Evolutionary conservation across 2,329 filamentous ascomycete genomes (phyloP).

Genomic region (Neobulgaria alba): DNA sequence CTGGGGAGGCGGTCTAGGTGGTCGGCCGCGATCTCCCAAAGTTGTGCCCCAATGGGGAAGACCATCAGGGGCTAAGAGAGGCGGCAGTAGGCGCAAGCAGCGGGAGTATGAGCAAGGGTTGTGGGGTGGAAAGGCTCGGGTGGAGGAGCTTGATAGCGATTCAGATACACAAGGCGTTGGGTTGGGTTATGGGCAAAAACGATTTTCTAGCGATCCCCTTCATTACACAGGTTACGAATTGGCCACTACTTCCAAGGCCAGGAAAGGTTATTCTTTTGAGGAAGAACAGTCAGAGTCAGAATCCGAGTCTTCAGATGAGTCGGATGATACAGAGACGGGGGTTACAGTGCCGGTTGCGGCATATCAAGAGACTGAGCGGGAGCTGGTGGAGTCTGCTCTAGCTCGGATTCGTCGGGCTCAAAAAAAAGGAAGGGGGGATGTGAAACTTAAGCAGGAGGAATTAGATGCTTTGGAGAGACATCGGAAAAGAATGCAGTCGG

Average conservation of each 20-base stretch:
- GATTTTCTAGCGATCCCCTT: constrained; percentile 52
- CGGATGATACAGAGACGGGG: constrained; percentile 41
- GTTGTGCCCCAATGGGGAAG: constrained; percentile 95
- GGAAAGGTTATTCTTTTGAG: constrained; percentile 19
- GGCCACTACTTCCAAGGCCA: constrained; percentile 29
- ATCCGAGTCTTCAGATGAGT: constrained; percentile 27
- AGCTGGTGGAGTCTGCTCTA: constrained; percentile 68
- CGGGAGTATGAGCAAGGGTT: constrained; percentile 41
- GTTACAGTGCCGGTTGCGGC: constrained; percentile 45
- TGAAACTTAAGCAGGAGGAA: constrained; percentile 72
- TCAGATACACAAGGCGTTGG: constrained; percentile 47
- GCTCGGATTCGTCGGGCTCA: constrained; percentile 73
- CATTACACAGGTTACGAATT: constrained; percentile 52
- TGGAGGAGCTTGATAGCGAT: constrained; percentile 60
- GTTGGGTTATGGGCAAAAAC: constrained; percentile 38
- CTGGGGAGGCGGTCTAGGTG: constrained; percentile 99
- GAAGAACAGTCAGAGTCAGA: not conserved
- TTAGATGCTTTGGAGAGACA: constrained; percentile 69
- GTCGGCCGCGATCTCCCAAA: constrained; percentile 99
- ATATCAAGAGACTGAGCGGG: constrained; percentile 63
- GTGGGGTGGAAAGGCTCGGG: constrained; percentile 39
- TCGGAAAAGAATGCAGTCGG: constrained; percentile 44
- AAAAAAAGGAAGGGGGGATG: constrained; percentile 65
- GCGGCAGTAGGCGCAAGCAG: constrained; percentile 46
- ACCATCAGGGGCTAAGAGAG: constrained; percentile 85